These are phyloP conservation scores for Neofusicoccum kwambonambiense DNA, from an alignment of 2,329 filamentous ascomycete species.

Conservation along the genomic window DNA sequence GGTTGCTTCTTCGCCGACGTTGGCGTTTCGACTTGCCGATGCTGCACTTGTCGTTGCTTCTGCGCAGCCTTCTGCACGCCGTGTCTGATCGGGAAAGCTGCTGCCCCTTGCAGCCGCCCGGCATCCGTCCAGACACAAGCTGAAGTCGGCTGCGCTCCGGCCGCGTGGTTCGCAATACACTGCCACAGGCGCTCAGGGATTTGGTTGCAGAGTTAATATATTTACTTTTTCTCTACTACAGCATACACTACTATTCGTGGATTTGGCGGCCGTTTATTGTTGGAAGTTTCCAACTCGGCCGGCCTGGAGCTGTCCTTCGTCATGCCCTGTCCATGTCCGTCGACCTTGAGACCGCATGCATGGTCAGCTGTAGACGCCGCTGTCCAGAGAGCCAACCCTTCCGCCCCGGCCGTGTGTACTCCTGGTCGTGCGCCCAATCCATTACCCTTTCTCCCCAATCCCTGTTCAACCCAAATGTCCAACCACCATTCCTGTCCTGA, in stretches of 20 bases:
- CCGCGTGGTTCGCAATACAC: background rate
- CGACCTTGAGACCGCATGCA: constrained; percentile 1
- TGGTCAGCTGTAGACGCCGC: constrained; percentile 5
- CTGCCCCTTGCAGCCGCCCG: no score
- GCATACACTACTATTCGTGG: constrained; percentile 13
- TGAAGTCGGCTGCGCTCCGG: no score
- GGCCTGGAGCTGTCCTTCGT: background rate
- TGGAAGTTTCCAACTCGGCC: background rate
- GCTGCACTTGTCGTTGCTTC: background rate
- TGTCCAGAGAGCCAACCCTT: background rate
- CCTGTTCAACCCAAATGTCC: background rate
- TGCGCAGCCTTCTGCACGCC: background rate
- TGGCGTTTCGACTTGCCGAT: background rate
- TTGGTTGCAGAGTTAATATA: background rate
- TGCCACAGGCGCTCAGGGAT: background rate
- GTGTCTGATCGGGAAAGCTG: background rate
- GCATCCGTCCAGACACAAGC: no score
- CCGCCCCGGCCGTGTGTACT: constrained; percentile 1
- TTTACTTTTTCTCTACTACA: constrained; percentile 5
- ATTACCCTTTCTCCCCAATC: background rate
- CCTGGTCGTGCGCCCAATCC: constrained; percentile 3
- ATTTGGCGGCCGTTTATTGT: constrained; percentile 1
- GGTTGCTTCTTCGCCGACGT: background rate
- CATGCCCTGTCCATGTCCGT: background rate
- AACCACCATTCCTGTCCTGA: background rate